These are phyloP conservation scores for Cladosporium velox DNA, from an alignment of 2,329 filamentous ascomycete genomes.

Conservation along the genomic window DNA sequence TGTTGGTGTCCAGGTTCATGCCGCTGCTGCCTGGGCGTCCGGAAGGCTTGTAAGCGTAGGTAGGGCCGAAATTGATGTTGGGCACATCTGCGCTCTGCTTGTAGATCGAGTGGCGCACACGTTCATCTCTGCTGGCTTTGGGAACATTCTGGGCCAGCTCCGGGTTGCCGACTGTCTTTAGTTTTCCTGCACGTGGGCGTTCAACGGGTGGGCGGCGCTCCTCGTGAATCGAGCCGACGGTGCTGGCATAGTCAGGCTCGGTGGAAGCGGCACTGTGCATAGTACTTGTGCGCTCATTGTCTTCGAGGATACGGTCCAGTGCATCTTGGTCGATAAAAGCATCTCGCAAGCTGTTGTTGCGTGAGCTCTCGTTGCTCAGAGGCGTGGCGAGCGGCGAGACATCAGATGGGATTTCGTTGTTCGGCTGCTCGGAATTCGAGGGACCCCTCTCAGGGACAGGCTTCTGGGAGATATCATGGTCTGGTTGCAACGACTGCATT, in stretches of 20 bases:
- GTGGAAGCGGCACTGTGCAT: constrained; percentile 58
- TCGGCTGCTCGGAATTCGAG: constrained; percentile 18
- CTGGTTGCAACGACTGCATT: constrained; percentile 28
- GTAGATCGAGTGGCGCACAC: constrained; percentile 38
- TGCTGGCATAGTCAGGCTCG: constrained; percentile 76
- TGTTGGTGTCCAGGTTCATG: constrained; percentile 46
- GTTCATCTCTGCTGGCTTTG: constrained; percentile 37
- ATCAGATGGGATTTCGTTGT: constrained; percentile 7
- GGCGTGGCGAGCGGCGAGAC: constrained; percentile 5
- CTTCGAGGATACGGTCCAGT: constrained; percentile 41
- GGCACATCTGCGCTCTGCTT: constrained; percentile 61
- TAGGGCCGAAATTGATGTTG: constrained; percentile 82
- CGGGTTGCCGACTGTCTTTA: constrained; percentile 71
- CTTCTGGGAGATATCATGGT: constrained; percentile 33
- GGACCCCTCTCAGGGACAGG: constrained; percentile 27
- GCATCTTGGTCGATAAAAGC: constrained; percentile 48
- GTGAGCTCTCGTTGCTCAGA: constrained; percentile 12
- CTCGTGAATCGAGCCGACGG: constrained; percentile 47
- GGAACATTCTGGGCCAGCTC: constrained; percentile 47
- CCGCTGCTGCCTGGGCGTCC: constrained; percentile 59
- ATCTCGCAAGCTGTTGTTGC: constrained; percentile 29
- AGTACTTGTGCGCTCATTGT: constrained; percentile 33
- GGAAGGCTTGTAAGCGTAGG: constrained; percentile 65
- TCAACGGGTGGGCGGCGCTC: constrained; percentile 57
- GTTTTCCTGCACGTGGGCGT: constrained; percentile 73